Evolutionary conservation across 2,329 filamentous ascomycete species (phyloP).

Genomic region (Tolypocladium tundrense): DNA sequence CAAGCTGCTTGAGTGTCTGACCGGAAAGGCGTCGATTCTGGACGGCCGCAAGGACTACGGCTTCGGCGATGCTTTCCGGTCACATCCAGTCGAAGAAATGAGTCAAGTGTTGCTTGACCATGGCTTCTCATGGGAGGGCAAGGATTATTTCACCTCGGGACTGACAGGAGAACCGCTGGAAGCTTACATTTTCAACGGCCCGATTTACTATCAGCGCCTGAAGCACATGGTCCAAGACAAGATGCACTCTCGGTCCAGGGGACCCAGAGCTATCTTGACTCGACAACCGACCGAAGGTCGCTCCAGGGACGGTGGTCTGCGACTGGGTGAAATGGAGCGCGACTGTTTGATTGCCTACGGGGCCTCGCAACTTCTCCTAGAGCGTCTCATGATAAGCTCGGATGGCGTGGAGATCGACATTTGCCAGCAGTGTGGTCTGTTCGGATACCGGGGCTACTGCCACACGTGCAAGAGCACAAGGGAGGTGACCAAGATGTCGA

Average conservation of each 20-base stretch:
- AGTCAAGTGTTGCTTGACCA: conserved; percentile 71
- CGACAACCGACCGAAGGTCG: conserved; percentile 94
- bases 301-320: conserved; percentile 81
- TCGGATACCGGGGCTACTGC: conserved; percentile 93
- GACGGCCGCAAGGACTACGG: conserved; percentile 83
- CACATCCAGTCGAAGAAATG: conserved; percentile 82
- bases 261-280: conserved; percentile 83
- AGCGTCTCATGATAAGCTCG: conserved; percentile 88
- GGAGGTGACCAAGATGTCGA: conserved; percentile 82
- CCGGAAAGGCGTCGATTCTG: conserved; percentile 86
- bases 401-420: conserved; percentile 89
- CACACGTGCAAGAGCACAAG: conserved; percentile 81
- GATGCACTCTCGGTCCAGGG: conserved; percentile 91
- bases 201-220: conserved; percentile 98
- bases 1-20: conserved; percentile 90
- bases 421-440: conserved; percentile 86
- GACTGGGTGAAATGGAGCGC: conserved; percentile 96
- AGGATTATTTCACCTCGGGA: conserved; percentile 91
- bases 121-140: conserved; percentile 94
- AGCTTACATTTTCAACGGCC: conserved; percentile 95
- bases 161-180: conserved; percentile 91
- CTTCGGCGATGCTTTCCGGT: conserved; percentile 66
- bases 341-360: conserved; percentile 97
- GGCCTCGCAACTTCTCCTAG: conserved; percentile 80
- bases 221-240: conserved; percentile 99